Conservation (phyloP, 768 basidiomycete genomes). For the Boletus barrowsii region DNA sequence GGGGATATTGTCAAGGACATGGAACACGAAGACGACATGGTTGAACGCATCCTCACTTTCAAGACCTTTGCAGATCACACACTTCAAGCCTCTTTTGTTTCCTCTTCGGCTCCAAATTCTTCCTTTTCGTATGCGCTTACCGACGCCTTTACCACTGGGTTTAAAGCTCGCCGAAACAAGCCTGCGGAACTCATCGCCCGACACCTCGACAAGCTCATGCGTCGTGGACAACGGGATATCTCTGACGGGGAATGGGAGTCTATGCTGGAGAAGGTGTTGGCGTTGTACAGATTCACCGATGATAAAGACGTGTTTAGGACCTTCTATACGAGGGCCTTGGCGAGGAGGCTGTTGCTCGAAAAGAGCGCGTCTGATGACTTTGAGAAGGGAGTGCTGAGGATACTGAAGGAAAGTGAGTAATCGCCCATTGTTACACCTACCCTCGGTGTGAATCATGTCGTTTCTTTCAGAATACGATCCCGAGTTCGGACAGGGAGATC, state of each 20-base stretch:
- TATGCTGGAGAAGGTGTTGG: conserved; percentile 63
- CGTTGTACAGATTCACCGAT: conserved; percentile 80
- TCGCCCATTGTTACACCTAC: neutral
- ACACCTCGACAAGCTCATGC: conserved; percentile 82
- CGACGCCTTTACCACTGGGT: conserved; percentile 71
- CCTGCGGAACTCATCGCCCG: conserved; percentile 94
- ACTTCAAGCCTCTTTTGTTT: conserved; percentile 50
- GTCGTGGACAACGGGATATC: conserved; percentile 73
- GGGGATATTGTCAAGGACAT: conserved; percentile 62
- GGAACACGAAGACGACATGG: conserved; percentile 72
- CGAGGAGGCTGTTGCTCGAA: conserved; percentile 83
- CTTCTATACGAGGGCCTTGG: conserved; percentile 85
- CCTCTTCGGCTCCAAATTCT: conserved; percentile 40
- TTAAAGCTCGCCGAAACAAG: conserved; percentile 73
- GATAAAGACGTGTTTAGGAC: conserved; percentile 94
- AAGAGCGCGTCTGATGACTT: conserved; percentile 85
- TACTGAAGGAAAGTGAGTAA: conserved; percentile 74
- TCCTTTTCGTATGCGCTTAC: conserved; percentile 65
- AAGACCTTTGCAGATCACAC: conserved; percentile 55
- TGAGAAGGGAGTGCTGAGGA: conserved; percentile 80
- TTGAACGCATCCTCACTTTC: conserved; percentile 65
- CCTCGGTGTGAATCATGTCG: conserved; percentile 10
- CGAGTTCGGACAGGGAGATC: conserved; percentile 90
- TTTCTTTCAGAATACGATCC: conserved; percentile 77
- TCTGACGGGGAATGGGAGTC: conserved; percentile 62